These are phyloP conservation scores for Knufia fluminis DNA, from an alignment of 2,329 filamentous ascomycete species.

Conservation along the genomic window DNA sequence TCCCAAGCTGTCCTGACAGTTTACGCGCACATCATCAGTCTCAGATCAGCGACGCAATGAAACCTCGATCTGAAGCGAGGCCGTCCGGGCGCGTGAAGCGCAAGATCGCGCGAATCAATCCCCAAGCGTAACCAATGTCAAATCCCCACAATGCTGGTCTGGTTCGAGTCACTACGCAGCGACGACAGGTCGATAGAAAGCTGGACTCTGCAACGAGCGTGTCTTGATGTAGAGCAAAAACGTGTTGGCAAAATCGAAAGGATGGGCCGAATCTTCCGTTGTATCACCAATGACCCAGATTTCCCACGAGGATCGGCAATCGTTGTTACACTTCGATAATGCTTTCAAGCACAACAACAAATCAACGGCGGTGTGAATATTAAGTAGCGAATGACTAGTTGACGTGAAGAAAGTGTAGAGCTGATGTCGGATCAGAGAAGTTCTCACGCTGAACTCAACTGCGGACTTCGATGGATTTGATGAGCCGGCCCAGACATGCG, in stretches of 20 bases:
- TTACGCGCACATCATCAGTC: background rate
- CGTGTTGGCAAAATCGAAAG: background rate
- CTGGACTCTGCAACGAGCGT: background rate
- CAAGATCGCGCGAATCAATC: background rate
- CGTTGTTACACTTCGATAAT: background rate
- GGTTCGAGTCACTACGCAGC: background rate
- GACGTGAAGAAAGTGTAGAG: background rate
- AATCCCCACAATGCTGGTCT: background rate
- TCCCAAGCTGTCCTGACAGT: background rate
- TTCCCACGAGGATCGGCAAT: background rate
- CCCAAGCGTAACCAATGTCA: background rate
- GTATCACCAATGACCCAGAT: background rate
- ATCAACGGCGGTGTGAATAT: background rate
- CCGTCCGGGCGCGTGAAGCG: background rate
- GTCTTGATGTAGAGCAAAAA: background rate
- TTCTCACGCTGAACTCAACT: background rate
- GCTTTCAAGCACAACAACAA: background rate
- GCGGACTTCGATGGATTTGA: background rate
- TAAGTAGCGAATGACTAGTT: background rate
- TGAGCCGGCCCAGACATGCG: conserved; percentile 3
- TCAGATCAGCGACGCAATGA: background rate
- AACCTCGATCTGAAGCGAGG: background rate
- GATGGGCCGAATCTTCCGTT: background rate
- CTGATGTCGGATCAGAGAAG: background rate
- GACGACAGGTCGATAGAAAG: background rate